Base-by-base conservation (phyloP, 768 basidiomycete species). In the Pisolithus microcarpus region DNA sequence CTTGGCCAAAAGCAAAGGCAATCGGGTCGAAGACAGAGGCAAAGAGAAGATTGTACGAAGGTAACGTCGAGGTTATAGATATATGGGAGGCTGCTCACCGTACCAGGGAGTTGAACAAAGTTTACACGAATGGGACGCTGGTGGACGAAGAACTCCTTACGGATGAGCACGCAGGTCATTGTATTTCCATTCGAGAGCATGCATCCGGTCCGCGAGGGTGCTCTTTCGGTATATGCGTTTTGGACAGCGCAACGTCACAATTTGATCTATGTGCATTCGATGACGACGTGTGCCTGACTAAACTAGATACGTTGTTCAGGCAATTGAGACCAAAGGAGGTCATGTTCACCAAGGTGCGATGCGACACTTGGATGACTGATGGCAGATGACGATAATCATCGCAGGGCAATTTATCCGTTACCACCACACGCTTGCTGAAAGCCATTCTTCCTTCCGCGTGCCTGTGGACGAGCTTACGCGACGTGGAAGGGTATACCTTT, bases 141-240 rank as follows among this genome's bases (percentile, higher is more conserved):
- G 86, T 97, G 43, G 96, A 99, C 58, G 83, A 84, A 10, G 82
- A 86, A 43, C 82, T 95, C 50, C 75, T 98, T 30, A 85, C 79
- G 1, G 91, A 96, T 52, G 96, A 98, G 54, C 87, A 97, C 68
- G 90, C 92, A 0, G 91, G 90, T 4, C 96, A 99, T 62, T 98
- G 95, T 63, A 80, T 98, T 24, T 85, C 90, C 8, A 82, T 99
- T 63, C 85, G 84, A 7, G 89, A 91, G 61, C 73, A 68, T 24
- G 57, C 63, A 18, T 56, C 61, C 28, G 45, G 49, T 18, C 61
- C 61, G 40, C 61, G 60, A 36, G 72, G 76, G 16, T 78, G 81
- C 48, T 75, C 72, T 21, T 98, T 96, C 60, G 96, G 96, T 0
- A 70, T 97, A 38, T 95, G 91, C 62, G 84, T 93, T 7, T 68